Base-by-base conservation (phyloP, 2,329 filamentous ascomycete species). In the Stagonosporopsis tanaceti region DNA sequence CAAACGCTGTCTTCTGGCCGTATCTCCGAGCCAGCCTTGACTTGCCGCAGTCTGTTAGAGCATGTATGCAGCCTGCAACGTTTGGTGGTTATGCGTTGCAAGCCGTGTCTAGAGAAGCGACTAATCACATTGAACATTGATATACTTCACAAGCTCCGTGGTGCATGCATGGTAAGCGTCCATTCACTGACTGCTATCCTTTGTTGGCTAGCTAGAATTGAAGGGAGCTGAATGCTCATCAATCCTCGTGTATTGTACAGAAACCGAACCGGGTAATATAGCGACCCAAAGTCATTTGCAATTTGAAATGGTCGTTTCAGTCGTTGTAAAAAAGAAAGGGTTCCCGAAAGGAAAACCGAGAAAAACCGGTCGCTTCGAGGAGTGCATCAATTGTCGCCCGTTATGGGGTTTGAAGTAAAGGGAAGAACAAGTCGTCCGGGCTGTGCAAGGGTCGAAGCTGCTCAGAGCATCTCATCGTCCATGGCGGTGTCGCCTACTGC, bases 381-480 rank as follows among this genome's bases (percentile, higher is more conserved):
- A 42, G 40, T 44, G 35, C 52, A 50, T 55, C 52, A 57, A 47
- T 59, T 53, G 44, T 64, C 50, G 28, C 45, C 47, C 48, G 24
- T 39, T n/a, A 9, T 38, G 37, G 35, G 27, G 59, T 35, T 50
- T 38, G 41, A 46, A 30, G 41, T 44, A 14, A 48, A 50, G 32
- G 34, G 44, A 37, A 25, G 22, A 44, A 38, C 47, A 60, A 60
- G 39, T 40, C 50, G 52, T 53, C 50, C 61, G 53, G 34, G 17
- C 14, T 20, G 22, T 17, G 39, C 27, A 22, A 17, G 7, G 27
- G 34, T 34, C 14, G 27, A 14, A 60, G 34, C 24, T 20, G 48
- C 53, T 67, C 60, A 77, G 32, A 77, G 68, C 68, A 76, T 76
- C 65, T 78, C 75, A 34, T 78, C 76, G 34, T 76, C 75, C 73